These are phyloP conservation scores for Cytospora paraplurivora DNA, from an alignment of 2,329 filamentous ascomycete genomes.

Conservation along the genomic window DNA sequence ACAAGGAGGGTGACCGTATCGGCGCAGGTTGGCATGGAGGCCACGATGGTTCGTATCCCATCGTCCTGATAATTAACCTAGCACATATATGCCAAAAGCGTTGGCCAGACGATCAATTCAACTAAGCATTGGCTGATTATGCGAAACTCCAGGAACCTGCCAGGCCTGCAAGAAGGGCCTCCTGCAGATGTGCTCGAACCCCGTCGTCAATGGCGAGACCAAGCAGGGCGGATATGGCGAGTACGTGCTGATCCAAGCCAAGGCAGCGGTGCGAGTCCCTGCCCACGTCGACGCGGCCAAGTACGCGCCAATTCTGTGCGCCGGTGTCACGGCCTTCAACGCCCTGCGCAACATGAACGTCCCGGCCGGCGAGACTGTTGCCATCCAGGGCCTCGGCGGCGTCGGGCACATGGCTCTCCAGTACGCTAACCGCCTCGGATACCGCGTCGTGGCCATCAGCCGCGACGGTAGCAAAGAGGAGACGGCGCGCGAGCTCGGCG, in stretches of 20 bases:
- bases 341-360: slow-evolving; percentile 56
- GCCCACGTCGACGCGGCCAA: slow-evolving; percentile 53
- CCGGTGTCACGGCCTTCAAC: slow-evolving; percentile 67
- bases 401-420: slow-evolving; percentile 68
- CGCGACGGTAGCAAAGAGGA: slow-evolving; percentile 52
- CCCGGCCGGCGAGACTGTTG: slow-evolving; percentile 55
- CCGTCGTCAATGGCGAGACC: slow-evolving; percentile 64
- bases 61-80: background rate
- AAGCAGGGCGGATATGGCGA: slow-evolving; percentile 69
- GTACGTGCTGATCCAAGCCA: slow-evolving; percentile 61
- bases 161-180: slow-evolving; percentile 62
- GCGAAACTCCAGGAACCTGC: slow-evolving; percentile 59
- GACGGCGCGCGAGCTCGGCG: slow-evolving; percentile 56
- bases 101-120: background rate
- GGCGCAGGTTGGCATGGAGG: slow-evolving; percentile 55
- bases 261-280: slow-evolving; percentile 62
- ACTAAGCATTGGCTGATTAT: slow-evolving; percentile 40
- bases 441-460: slow-evolving; percentile 59
- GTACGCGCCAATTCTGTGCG: slow-evolving; percentile 63
- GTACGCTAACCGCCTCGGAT: slow-evolving; percentile 66
- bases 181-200: slow-evolving; percentile 70
- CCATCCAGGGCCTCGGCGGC: slow-evolving; percentile 59
- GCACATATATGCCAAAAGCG: background rate
- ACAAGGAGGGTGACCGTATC: slow-evolving; percentile 59
- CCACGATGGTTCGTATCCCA: slow-evolving; percentile 42